Conservation (phyloP, 225 moss, liverwort and hornwort genomes). For the Polytrichum formosum region DNA sequence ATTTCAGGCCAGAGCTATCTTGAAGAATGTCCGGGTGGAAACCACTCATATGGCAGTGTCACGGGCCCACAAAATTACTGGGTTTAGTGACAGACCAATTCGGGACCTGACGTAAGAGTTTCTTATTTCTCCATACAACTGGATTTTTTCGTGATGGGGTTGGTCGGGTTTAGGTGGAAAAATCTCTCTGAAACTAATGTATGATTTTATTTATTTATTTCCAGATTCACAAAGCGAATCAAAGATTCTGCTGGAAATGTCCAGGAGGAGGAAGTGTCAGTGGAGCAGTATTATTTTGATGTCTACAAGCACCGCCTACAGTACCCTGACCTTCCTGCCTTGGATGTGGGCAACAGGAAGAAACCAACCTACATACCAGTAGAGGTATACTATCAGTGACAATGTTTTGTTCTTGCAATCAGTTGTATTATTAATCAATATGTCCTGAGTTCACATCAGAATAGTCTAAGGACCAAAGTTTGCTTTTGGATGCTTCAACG, state of each 20-base stretch:
- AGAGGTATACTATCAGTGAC: not conserved
- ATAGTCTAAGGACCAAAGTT: not conserved
- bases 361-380: conserved; percentile 30
- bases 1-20: conserved; percentile 30
- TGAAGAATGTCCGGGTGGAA: conserved; percentile 48
- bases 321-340: conserved; percentile 13
- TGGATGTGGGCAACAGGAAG: conserved; percentile 50
- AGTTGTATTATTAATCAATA: too few relatives aligned
- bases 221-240: conserved; percentile 10
- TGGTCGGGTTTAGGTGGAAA: not conserved
- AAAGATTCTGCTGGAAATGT: conserved; percentile 5
- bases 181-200: not conserved
- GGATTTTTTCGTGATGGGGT: not conserved
- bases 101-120: conserved; percentile 20
- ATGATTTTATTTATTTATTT: not conserved
- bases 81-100: conserved; percentile 34
- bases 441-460: not conserved
- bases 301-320: conserved; percentile 7
- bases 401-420: not conserved
- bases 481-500: not conserved
- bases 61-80: conserved; percentile 39
- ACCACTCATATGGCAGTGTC: conserved; percentile 15
- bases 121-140: too few relatives aligned
- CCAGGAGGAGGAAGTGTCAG: conserved; percentile 9
- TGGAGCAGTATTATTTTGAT: conserved; percentile 11